Base-by-base conservation (phyloP, 257 asterid genomes). In the Lithospermum erythrorhizon region DNA sequence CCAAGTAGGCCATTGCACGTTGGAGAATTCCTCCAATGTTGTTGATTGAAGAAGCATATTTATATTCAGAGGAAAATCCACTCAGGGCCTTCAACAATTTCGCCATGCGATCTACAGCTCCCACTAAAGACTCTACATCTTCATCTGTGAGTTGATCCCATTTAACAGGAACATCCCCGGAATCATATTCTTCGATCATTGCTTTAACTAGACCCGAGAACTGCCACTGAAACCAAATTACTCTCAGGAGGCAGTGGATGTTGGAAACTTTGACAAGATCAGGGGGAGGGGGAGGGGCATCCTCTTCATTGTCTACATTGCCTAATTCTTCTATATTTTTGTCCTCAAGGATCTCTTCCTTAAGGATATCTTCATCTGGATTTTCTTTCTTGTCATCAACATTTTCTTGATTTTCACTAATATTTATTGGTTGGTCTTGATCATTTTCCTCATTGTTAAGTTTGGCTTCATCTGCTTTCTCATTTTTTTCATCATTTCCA, bases 1-100 rank as follows among this genome's bases (percentile, higher is more conserved):
- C 98, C 62, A 86, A 6, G 63, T 87, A 82, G 6, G 87, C 66
- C 87, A 90, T 83, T 29, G 82, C 81, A 4, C 83, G 91, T 59
- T 87, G 93, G 22, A 81, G 81, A 57, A 85, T 81, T 6, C 80
- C 68, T 4, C 83, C 95, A 14, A 78, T 58, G 58, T 82, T 79
- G 70, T 82, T 85, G 77, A 90, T 80, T 4, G 96, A 63, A 49
- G 61, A 64, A 16, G 84, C 85, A 59, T 70, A 85, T 63, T 82
- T 82, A 64, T 66, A 75, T 13, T 85, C 85, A 0, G 84, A 73
- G 0, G 91, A 73, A 69, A 70, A 81, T 57, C 47, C 62, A 9
- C 53, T 53, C 1, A 87, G 77, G 30, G 64, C 55, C 18, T 61
- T 58, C 4, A 70, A 76, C 22, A 90, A 69, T 54, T 75, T 82